Percentiles rank a stretch among this genome's conserved stretches.
Evolutionary conservation across 805 yeast genomes (phyloP).

Genomic region (Candida incommunis): DNA sequence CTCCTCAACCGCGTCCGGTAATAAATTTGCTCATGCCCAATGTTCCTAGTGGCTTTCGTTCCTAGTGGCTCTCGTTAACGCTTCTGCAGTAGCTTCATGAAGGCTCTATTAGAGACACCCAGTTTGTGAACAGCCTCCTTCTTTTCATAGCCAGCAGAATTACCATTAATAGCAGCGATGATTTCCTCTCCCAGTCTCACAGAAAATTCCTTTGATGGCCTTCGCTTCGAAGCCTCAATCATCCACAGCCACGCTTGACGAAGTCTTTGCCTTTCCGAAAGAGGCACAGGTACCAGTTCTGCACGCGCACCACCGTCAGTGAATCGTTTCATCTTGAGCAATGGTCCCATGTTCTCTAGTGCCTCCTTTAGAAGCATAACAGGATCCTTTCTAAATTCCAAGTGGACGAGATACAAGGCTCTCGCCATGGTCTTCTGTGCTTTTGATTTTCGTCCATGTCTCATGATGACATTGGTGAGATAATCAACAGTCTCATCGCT

Average conservation of each 20-base stretch:
- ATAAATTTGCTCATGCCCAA: too few relatives aligned
- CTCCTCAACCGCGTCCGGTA: too few relatives aligned
- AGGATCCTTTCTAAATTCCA: conserved; percentile 67
- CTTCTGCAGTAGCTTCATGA: conserved; percentile 29
- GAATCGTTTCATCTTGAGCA: conserved; percentile 61
- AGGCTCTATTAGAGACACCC: conserved; percentile 83
- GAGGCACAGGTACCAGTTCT: conserved; percentile 66
- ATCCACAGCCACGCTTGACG: conserved; percentile 88
- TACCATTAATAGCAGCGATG: conserved; percentile 60
- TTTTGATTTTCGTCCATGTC: conserved; percentile 71
- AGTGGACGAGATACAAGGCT: conserved; percentile 67
- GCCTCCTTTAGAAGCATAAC: conserved; percentile 58
- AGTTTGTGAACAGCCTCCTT: conserved; percentile 68
- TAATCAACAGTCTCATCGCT: conserved; percentile 62
- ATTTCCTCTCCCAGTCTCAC: conserved; percentile 90
- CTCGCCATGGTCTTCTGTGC: conserved; percentile 63
- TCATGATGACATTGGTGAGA: conserved; percentile 80
- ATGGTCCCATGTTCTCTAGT: conserved; percentile 71
- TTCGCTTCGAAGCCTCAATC: conserved; percentile 65
- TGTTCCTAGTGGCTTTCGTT: too few relatives aligned
- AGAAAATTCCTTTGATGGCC: conserved; percentile 66
- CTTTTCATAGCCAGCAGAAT: conserved; percentile 73
- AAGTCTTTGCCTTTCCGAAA: conserved; percentile 67
- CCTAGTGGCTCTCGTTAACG: too few relatives aligned
- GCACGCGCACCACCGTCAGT: conserved; percentile 81